Evolutionary conservation across 2,329 filamentous ascomycete genomes (phyloP).

Genomic region (Scedosporium aurantiacum): DNA sequence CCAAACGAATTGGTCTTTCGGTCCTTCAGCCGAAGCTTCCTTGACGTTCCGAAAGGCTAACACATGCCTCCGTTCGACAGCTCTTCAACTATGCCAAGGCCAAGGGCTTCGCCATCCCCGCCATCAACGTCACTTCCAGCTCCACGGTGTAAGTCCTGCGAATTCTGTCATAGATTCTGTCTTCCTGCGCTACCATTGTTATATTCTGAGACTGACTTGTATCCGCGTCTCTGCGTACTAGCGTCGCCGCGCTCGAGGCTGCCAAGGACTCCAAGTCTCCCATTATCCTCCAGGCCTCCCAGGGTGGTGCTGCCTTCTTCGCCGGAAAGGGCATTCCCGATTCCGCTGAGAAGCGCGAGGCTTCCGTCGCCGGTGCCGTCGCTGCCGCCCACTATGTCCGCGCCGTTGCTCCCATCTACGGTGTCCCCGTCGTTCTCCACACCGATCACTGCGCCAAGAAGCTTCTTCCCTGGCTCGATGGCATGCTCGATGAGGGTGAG

Average conservation of each 20-base stretch:
- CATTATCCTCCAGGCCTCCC: constrained; percentile 85
- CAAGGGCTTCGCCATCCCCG: constrained; percentile 80
- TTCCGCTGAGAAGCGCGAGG: constrained; percentile 54
- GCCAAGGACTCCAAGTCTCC: constrained; percentile 85
- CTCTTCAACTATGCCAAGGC: constrained; percentile 88
- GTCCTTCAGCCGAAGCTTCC: neutral
- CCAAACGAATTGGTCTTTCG: neutral
- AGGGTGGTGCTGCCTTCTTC: constrained; percentile 90
- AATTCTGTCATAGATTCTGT: neutral
- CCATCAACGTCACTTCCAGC: constrained; percentile 88
- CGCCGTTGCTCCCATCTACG: constrained; percentile 55
- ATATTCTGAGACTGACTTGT: neutral
- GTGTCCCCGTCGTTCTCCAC: constrained; percentile 72
- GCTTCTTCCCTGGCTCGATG: constrained; percentile 94
- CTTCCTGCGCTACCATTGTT: neutral
- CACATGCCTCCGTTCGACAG: constrained; percentile 10
- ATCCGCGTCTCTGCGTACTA: neutral
- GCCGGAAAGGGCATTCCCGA: constrained; percentile 83
- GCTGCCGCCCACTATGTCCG: constrained; percentile 92
- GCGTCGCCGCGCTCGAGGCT: constrained; percentile 79
- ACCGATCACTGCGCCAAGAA: constrained; percentile 99
- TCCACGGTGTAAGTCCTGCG: constrained; percentile 39
- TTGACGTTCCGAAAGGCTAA: neutral
- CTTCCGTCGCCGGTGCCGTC: constrained; percentile 77
- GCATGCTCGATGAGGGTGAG: constrained; percentile 66